phyloP scores from a whole-genome alignment of 139 green algal species.

The Ostreobium quekettii region DNA sequence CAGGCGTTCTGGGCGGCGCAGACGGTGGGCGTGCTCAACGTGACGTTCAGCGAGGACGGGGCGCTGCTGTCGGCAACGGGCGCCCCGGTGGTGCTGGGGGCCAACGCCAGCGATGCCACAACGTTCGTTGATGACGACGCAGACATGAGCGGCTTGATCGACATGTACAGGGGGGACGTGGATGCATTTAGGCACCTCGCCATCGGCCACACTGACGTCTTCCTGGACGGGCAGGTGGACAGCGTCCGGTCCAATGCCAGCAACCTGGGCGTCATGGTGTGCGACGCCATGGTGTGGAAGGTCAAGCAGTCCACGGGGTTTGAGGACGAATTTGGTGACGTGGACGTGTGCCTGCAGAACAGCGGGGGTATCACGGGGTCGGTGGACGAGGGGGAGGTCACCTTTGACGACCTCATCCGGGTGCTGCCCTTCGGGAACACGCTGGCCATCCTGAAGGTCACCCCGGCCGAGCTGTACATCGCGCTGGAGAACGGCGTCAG shows the following conservation, averaged over 20 bases:
- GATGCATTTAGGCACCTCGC: no score
- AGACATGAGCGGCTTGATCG: neutral
- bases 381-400: constrained; percentile 23
- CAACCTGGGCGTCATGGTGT: constrained; percentile 28
- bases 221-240: constrained; percentile 17
- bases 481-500: no score
- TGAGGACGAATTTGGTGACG: no score
- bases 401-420: neutral
- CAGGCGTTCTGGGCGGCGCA: constrained; percentile 27
- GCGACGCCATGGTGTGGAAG: constrained; percentile 22
- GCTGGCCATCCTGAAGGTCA: constrained; percentile 3
- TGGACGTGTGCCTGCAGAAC: constrained; percentile 21
- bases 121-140: neutral
- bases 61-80: constrained; percentile 3
- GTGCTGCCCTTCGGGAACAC: constrained; percentile 34
- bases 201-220: neutral
- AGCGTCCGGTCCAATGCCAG: constrained; percentile 18
- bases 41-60: constrained; percentile 11
- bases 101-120: constrained; percentile 8
- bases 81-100: constrained; percentile 20
- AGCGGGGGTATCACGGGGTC: constrained; percentile 20
- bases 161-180: neutral
- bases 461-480: no score
- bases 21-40: constrained; percentile 20
- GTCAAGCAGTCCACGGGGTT: constrained; percentile 6